Base-by-base conservation (phyloP, 805 yeast species). In the Nakazawaea siamensis region DNA sequence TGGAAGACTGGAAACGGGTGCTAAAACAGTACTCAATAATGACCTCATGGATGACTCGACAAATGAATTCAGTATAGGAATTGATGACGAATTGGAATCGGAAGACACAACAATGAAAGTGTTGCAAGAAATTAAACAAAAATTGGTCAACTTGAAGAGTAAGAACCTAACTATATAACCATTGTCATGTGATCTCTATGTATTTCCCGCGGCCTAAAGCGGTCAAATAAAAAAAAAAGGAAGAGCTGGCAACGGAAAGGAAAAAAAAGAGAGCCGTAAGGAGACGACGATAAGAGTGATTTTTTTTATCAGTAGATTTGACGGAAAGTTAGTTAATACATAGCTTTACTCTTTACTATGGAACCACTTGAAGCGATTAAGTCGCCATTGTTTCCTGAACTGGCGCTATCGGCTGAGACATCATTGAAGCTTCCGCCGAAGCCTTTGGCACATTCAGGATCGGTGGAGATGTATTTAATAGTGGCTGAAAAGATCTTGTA, bases 401-500 rank as follows among this genome's bases (percentile, higher is more conserved):
- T 58, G 40, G 57, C 50, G 20, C 44, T 59, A 11, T 54, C 62
- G 4, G 34, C 45, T 1, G 62, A 58, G 16, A 57, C 66, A 4
- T 53, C 49, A 52, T 76, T 67, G 43, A 73, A 57, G 55, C 62
- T 66, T 38, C 83, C 68, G 38, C 66, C 54, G 35, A 70, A 63
- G 33, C 88, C 92, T 2, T 47, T 64, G 35, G 70, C 76, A 2
- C 76, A 72, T 34, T 70, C 82, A 0, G 68, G 77, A 2, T 70
- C 88, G 1, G 61, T 83, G n/a, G 74, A 80, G 42, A 53, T 83
- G n/a, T 83, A 73, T 46, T 57, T 86, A 6, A 71, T 80, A 7
- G 70, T 87, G 13, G 86, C 95, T 0, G 97, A 88, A 52, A 83
- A 82, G 24, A 75, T 69, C 26, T 58, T 88, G 12, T 88, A 80